A percentile compares a stretch with the other conserved stretches of the same genome.
These are phyloP conservation scores for Curvularia lunata DNA, from an alignment of 2,329 filamentous ascomycete genomes.

Conservation along the genomic window DNA sequence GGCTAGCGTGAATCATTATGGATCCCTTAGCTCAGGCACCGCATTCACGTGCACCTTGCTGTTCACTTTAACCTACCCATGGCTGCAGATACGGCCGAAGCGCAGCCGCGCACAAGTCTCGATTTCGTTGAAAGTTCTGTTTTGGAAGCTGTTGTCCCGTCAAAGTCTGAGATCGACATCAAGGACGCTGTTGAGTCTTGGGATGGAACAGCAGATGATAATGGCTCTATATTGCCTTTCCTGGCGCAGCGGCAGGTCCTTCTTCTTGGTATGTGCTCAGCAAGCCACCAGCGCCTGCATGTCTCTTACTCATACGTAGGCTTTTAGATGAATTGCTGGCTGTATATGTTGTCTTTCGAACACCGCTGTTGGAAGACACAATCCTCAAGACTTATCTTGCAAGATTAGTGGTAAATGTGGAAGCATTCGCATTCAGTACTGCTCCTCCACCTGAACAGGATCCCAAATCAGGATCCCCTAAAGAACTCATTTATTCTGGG, in stretches of 20 bases:
- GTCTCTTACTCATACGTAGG: slow-evolving; percentile 60
- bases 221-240: slow-evolving; percentile 59
- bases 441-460: slow-evolving; percentile 53
- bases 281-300: slow-evolving; percentile 48
- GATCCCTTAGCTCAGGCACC: slow-evolving; percentile 15
- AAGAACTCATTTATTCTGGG: slow-evolving; percentile 65
- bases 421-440: slow-evolving; percentile 66
- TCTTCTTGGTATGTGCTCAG: slow-evolving; percentile 69
- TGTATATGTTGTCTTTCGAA: slow-evolving; percentile 71
- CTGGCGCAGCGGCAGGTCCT: slow-evolving; percentile 69
- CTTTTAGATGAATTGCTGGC: slow-evolving; percentile 73
- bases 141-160: slow-evolving; percentile 50
- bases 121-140: slow-evolving; percentile 50
- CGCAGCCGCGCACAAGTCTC: slow-evolving; percentile 38
- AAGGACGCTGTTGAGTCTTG: slow-evolving; percentile 52
- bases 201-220: slow-evolving; percentile 53
- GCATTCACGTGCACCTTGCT: slow-evolving; percentile 28
- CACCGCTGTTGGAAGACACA: slow-evolving; percentile 64
- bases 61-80: slow-evolving; percentile 22
- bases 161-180: slow-evolving; percentile 44
- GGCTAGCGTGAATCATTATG: slow-evolving; percentile 1
- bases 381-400: slow-evolving; percentile 65
- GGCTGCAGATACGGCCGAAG: slow-evolving; percentile 28
- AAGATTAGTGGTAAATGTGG: slow-evolving; percentile 69
- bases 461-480: slow-evolving; percentile 42